phyloP scores from a whole-genome alignment of 345 rosid genomes.

The Cardamine chenopodiifolia region DNA sequence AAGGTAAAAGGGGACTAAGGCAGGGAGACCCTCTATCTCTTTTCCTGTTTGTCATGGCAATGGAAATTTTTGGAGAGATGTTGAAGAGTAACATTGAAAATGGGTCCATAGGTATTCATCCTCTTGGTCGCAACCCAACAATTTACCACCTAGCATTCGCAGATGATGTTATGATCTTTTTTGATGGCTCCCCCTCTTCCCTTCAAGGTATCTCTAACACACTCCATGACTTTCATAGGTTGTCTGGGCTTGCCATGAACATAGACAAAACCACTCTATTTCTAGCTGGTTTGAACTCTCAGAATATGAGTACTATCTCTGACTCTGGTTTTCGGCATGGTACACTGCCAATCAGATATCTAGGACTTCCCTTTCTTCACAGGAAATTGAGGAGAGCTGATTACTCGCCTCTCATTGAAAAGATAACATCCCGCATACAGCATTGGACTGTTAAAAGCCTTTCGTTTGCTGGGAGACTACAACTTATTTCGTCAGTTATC shows the following conservation, averaged over 20 bases:
- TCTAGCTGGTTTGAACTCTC: neutral
- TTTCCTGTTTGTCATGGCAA: neutral
- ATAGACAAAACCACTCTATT: neutral
- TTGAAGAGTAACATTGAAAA: too few species aligned
- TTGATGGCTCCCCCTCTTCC: neutral
- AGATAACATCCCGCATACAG: neutral
- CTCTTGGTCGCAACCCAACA: neutral
- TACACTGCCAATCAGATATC: neutral
- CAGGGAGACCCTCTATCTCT: neutral
- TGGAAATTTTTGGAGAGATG: neutral
- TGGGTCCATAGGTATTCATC: neutral
- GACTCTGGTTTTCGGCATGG: neutral
- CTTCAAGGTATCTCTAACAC: neutral
- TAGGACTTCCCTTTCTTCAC: neutral
- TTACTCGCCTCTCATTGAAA: neutral
- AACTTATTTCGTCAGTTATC: neutral
- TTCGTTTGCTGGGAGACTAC: neutral
- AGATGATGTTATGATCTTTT: neutral
- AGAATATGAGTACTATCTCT: neutral
- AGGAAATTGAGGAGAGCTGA: neutral
- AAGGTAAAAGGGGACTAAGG: neutral
- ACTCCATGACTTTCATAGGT: accelerated
- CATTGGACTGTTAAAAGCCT: neutral
- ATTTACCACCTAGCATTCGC: neutral
- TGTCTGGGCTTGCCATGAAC: neutral